A percentile compares a stretch with the other conserved stretches of the same genome.
Evolutionary conservation across 495 filamentous ascomycete genomes (phyloP).

Genomic region (Immersiella caudata): DNA sequence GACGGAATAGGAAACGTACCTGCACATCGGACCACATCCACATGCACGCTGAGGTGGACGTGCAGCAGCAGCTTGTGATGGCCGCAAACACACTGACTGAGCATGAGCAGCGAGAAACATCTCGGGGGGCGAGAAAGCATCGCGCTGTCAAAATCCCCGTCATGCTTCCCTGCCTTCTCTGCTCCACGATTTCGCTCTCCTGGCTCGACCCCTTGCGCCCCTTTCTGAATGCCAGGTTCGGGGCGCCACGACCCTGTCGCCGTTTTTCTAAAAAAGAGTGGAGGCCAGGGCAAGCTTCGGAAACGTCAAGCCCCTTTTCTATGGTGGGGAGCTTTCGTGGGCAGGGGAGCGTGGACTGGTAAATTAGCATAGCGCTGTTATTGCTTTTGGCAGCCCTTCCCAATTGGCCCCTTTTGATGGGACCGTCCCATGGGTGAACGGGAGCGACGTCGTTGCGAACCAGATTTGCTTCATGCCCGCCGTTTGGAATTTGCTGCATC

Average conservation of each 20-base stretch:
- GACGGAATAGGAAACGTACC: constrained; percentile 34
- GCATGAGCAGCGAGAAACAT: background rate
- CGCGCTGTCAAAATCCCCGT: background rate
- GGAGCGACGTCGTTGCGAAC: constrained; percentile 10
- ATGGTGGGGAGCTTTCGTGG: constrained; percentile 20
- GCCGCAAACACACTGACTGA: background rate
- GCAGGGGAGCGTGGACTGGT: constrained; percentile 20
- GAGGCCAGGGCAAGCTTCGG: background rate
- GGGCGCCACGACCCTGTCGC: background rate
- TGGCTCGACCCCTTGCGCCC: background rate
- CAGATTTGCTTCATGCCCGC: constrained; percentile 20
- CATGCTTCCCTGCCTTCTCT: background rate
- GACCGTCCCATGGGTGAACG: constrained; percentile 7
- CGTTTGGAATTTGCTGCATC: constrained; percentile 12
- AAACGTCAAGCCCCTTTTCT: constrained; percentile 20
- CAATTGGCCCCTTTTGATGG: background rate
- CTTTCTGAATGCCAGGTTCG: background rate
- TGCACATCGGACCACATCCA: constrained; percentile 25
- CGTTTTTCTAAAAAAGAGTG: background rate
- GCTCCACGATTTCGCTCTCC: background rate
- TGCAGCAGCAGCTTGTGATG: constrained; percentile 11
- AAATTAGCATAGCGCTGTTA: constrained; percentile 30
- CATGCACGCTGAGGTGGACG: constrained; percentile 25
- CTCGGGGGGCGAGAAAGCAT: background rate
- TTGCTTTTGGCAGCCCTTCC: constrained; percentile 12